Base-by-base conservation (phyloP, 305 asterid species). In the Rubia tinctorum region DNA sequence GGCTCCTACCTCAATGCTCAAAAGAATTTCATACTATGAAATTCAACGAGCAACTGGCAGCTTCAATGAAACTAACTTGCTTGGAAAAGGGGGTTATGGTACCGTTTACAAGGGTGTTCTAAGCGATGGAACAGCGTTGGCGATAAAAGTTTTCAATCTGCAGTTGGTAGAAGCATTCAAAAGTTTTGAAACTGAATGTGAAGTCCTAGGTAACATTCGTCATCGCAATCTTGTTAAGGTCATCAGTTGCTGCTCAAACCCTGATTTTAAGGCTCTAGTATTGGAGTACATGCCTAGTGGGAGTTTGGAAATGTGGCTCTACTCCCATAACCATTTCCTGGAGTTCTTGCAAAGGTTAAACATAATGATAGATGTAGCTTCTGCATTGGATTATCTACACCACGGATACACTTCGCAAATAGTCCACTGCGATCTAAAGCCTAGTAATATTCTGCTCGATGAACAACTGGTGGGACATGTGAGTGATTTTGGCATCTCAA, bases 401-500 rank as follows among this genome's bases (percentile, higher is more conserved):
- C 69, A 74, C 56, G 39, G 39, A 3, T 34, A 34, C 39, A 34
- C 39, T 3, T 34, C 39, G 0, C 5, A 0, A 34, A 34, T 34
- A 2, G 39, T 34, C 39, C 39, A 34, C 3, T 34, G 39, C 3
- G 39, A 34, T 34, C 39, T 34, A 34, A 34, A 34, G 39, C 39
- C 39, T 1, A 4, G 39, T 34, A 34, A 34, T 34, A 5, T 34
- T 5, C 5, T 34, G 4, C 39, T 34, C 39, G 39, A 34, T 63
- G 77, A 78, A 79, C 82, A 37, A 81, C 56, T 39, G 77, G 84
- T 51, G 69, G 73, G 8, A 18, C 1, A 12, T 22, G 40, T 34
- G 55, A 67, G 39, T 20, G n/a, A 64, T 37, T 37, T 37, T 64
- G 68, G 69, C 49, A 60, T 60, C 15, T 7, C 43, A 2, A 65